Percentiles rank a stretch among this genome's conserved stretches.
Evolutionary conservation across 768 basidiomycete species (phyloP).

Genomic region (Suillus plorans): DNA sequence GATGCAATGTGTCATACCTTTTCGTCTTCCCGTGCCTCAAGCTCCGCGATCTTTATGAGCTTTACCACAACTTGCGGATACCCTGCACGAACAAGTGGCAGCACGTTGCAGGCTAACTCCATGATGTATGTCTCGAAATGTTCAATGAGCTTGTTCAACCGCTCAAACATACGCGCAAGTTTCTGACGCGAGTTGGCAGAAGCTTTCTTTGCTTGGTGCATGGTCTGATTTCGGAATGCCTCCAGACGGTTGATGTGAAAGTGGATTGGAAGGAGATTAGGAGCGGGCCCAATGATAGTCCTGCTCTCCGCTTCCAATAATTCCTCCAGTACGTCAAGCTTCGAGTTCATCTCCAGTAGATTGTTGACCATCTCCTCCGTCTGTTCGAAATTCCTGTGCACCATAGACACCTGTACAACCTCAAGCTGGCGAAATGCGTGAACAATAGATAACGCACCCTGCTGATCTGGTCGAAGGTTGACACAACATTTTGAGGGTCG

Average conservation of each 20-base stretch:
- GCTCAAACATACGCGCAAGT: slow-evolving; percentile 79
- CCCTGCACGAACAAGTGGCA: slow-evolving; percentile 77
- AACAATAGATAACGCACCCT: slow-evolving; percentile 53
- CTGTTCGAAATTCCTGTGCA: slow-evolving; percentile 92
- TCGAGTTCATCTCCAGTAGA: slow-evolving; percentile 86
- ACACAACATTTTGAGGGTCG: slow-evolving; percentile 73
- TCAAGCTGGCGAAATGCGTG: background rate
- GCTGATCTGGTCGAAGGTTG: slow-evolving; percentile 95
- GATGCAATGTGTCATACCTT: slow-evolving; percentile 54
- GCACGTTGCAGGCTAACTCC: slow-evolving; percentile 72
- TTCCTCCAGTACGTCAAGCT: slow-evolving; percentile 74
- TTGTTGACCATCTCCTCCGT: slow-evolving; percentile 96
- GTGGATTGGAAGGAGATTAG: slow-evolving; percentile 88
- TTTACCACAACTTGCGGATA: slow-evolving; percentile 87
- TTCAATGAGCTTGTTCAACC: slow-evolving; percentile 74
- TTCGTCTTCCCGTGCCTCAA: slow-evolving; percentile 92
- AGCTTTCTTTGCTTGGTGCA: slow-evolving; percentile 90
- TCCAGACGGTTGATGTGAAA: slow-evolving; percentile 91
- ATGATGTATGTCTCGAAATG: slow-evolving; percentile 86
- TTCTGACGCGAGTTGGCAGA: slow-evolving; percentile 66
- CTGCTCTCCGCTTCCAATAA: slow-evolving; percentile 74
- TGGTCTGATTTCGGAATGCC: slow-evolving; percentile 89
- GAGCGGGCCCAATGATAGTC: slow-evolving; percentile 83
- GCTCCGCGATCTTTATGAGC: slow-evolving; percentile 89
- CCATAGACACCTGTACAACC: slow-evolving; percentile 84